Evolutionary conservation across 768 basidiomycete species (phyloP).

Genomic region (Mycena belliarum): DNA sequence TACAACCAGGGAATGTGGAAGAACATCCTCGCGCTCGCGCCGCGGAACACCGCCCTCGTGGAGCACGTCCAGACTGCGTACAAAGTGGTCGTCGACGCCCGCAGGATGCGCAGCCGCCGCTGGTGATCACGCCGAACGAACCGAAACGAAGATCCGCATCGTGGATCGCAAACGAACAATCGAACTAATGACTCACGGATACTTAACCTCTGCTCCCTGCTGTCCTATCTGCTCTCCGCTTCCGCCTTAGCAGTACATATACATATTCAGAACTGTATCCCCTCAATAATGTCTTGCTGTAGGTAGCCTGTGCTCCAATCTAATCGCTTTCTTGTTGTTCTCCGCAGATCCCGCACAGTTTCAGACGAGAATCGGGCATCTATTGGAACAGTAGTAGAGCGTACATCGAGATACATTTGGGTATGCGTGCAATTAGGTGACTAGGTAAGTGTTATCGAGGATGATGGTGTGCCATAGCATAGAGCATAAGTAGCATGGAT

Average conservation of each 20-base stretch:
- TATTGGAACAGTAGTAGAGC: neutral
- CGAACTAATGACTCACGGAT: conserved; percentile 1
- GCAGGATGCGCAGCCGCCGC: conserved; percentile 33
- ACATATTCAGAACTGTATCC: neutral
- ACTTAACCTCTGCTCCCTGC: conserved; percentile 4
- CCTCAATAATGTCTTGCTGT: conserved; percentile 9
- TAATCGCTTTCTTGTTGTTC: conserved; percentile 5
- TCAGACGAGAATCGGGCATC: neutral
- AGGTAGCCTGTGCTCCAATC: conserved; percentile 5
- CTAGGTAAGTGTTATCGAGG: neutral
- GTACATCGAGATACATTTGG: neutral
- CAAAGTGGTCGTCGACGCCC: conserved; percentile 75
- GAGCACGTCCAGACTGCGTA: conserved; percentile 61
- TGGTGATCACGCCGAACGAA: neutral
- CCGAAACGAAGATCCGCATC: conserved; percentile 5
- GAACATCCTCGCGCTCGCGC: conserved; percentile 58
- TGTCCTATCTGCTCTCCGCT: neutral
- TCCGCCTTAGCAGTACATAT: conserved; percentile 7
- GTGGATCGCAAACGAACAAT: conserved; percentile 10
- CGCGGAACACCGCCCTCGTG: conserved; percentile 44
- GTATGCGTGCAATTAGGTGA: conserved; percentile 6
- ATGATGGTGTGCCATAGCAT: neutral
- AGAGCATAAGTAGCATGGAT: conserved; percentile 5
- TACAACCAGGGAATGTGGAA: conserved; percentile 67
- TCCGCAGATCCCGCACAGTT: neutral